Percentiles rank a stretch among this genome's conserved stretches.
phyloP scores from a whole-genome alignment of 2,329 filamentous ascomycete species.

The Aspergillus fructus region DNA sequence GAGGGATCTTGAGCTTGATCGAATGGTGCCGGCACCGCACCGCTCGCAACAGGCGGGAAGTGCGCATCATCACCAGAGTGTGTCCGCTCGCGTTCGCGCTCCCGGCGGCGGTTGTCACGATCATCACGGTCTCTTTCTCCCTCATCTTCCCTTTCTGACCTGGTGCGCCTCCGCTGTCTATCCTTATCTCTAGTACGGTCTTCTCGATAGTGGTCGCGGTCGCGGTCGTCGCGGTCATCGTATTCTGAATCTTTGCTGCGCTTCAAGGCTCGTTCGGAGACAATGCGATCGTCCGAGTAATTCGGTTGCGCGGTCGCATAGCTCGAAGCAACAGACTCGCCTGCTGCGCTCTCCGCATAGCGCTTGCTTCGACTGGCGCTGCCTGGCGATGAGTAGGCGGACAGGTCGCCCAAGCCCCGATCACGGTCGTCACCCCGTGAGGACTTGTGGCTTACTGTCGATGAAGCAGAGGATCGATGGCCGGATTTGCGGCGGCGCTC shows the following conservation, averaged over 20 bases:
- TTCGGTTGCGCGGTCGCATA: conserved; percentile 43
- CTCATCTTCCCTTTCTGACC: conserved; percentile 23
- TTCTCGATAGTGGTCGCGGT: conserved; percentile 14
- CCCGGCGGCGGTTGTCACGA: conserved; percentile 15
- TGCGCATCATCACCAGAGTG: conserved; percentile 31
- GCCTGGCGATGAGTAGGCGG: conserved; percentile 25
- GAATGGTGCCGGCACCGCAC: conserved; percentile 20
- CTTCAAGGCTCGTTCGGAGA: conserved; percentile 29
- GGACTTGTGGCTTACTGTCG: conserved; percentile 39
- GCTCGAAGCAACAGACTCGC: conserved; percentile 34
- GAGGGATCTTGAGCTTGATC: not conserved
- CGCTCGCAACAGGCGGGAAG: conserved; percentile 20
- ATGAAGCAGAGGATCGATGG: conserved; percentile 28
- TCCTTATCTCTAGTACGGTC: conserved; percentile 4
- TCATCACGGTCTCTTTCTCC: conserved; percentile 12
- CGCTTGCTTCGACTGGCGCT: conserved; percentile 26
- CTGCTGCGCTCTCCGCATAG: conserved; percentile 27
- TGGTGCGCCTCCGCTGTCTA: conserved; percentile 7
- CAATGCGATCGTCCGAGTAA: conserved; percentile 27
- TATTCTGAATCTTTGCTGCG: conserved; percentile 29
- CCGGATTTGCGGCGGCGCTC: conserved; percentile 32
- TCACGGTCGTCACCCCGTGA: conserved; percentile 50
- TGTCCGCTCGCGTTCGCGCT: conserved; percentile 31
- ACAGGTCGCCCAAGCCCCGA: conserved; percentile 38
- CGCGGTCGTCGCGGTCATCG: conserved; percentile 15